A percentile compares a stretch with the other conserved stretches of the same genome.
These are phyloP conservation scores for Pleoardoris graminearum DNA, from an alignment of 2,329 filamentous ascomycete genomes.

Conservation along the genomic window DNA sequence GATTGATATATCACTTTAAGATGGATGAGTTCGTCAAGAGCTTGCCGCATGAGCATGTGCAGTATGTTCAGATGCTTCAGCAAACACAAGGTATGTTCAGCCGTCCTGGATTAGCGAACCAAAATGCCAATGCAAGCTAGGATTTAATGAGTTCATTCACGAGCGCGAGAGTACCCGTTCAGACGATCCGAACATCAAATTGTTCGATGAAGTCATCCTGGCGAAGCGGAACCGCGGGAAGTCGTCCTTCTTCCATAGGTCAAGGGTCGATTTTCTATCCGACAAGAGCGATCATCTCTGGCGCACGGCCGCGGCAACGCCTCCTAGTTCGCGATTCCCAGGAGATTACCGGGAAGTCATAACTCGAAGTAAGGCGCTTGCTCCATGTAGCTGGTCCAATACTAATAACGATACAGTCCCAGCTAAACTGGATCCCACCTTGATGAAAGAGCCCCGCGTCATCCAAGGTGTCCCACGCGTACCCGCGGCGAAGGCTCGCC, in stretches of 20 bases:
- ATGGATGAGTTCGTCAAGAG: conserved; percentile 68
- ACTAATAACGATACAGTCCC: conserved; percentile 67
- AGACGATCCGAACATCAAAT: conserved; percentile 67
- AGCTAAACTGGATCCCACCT: conserved; percentile 76
- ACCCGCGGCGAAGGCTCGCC: conserved; percentile 52
- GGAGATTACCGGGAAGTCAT: conserved; percentile 58
- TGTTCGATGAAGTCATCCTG: conserved; percentile 84
- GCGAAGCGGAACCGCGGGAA: conserved; percentile 74
- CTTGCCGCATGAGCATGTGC: conserved; percentile 65
- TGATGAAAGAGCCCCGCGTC: conserved; percentile 90
- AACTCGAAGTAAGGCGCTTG: conserved; percentile 54
- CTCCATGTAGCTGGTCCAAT: conserved; percentile 55
- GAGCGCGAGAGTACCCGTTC: conserved; percentile 70
- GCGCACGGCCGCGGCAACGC: conserved; percentile 65
- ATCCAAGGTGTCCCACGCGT: conserved; percentile 82
- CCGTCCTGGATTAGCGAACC: background rate
- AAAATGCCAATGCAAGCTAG: conserved; percentile 41
- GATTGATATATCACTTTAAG: conserved; percentile 66
- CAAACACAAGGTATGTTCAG: conserved; percentile 62
- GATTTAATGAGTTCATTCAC: conserved; percentile 83
- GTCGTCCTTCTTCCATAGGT: conserved; percentile 66
- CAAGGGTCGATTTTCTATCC: conserved; percentile 63
- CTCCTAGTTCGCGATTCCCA: conserved; percentile 58
- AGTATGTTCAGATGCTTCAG: conserved; percentile 65
- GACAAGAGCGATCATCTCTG: conserved; percentile 80